Evolutionary conservation across 768 basidiomycete genomes (phyloP).

Genomic region (Phylloporus rhodoxanthus): DNA sequence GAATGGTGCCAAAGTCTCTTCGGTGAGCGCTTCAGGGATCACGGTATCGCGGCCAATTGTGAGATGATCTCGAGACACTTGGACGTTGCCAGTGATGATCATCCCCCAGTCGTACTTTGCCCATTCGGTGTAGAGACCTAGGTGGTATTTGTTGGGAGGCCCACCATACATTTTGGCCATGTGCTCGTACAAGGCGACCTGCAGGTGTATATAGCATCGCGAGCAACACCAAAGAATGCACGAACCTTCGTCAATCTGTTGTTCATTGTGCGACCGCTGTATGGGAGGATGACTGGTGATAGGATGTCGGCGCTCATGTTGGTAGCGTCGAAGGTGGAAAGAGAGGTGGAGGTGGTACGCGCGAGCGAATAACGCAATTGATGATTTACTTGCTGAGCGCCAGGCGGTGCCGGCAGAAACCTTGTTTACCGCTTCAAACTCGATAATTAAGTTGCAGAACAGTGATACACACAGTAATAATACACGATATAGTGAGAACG

Average conservation of each 20-base stretch:
- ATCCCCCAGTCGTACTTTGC: conserved; percentile 77
- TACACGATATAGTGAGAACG: too few species aligned
- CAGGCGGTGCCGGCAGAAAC: too few species aligned
- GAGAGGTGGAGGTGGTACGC: background rate
- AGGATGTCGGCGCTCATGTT: conserved; percentile 20
- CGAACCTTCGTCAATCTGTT: conserved; percentile 54
- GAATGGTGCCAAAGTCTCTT: conserved; percentile 47
- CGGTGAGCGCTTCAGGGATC: conserved; percentile 42
- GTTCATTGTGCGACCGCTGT: conserved; percentile 30
- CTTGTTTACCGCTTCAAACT: too few species aligned
- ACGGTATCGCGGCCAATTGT: conserved; percentile 67
- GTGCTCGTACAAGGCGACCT: conserved; percentile 93
- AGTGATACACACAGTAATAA: too few species aligned
- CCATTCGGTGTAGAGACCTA: conserved; percentile 70
- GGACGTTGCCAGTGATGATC: conserved; percentile 81
- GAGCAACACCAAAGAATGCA: background rate
- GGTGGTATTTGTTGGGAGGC: conserved; percentile 61
- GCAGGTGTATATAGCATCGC: background rate
- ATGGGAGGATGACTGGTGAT: conserved; percentile 28
- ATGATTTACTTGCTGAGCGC: too few species aligned
- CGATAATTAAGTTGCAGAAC: too few species aligned
- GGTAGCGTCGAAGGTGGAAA: background rate
- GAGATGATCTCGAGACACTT: conserved; percentile 58
- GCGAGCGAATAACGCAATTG: too few species aligned
- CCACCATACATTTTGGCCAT: conserved; percentile 62